Evolutionary conservation across 2,329 filamentous ascomycete species (phyloP), one percentile per base, ranked within the genome.

Genomic region (Scedosporium aurantiacum): DNA sequence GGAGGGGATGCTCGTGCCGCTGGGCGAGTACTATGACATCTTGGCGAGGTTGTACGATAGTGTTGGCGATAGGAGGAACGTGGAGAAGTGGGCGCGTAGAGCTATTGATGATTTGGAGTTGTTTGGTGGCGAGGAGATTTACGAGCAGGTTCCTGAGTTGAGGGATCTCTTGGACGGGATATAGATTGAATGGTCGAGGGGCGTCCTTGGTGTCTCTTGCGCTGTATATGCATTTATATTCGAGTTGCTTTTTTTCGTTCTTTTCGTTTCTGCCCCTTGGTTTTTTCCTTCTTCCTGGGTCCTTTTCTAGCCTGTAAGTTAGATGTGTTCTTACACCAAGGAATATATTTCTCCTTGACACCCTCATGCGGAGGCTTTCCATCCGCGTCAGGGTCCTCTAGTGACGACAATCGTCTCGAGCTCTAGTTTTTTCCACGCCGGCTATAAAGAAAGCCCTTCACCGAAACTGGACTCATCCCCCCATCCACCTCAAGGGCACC

Each of bases 21-120:
- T 67, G 23, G 62, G 68, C 0, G 67, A 68, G 61, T 69, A 71
- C 23, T 70, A 69, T 55, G 68, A 69, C 57, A 64, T 68, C 27
- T 55, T 71, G 4, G 67, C 67, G 23, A 63, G 68, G 23, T 28
- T 62, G 32, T 61, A 50, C 10, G 18, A 41, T 25, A 52, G 32
- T 5, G 40, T 61, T 14, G 60, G 60, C 18, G 60, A 61, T 14
- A 14, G 28, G 52, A 12, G 28, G 43, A 37, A 45, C 32, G 23
- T 37, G 50, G 60, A 32, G 52, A 57, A 18, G 40, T 61, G 54
- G 50, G 60, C 40, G 18, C 8, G 14, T 37, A 57, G 16, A 52
- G 60, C 60, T n/a, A 28, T 61, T 18, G 60, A 57, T 16, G 60
- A 61, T 37, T 8, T 61, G 21, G 41, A 47, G 52, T 18, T 57